phyloP scores from a whole-genome alignment of 1,284 basidiomycete genomes.

The Rhodotorula sp. region DNA sequence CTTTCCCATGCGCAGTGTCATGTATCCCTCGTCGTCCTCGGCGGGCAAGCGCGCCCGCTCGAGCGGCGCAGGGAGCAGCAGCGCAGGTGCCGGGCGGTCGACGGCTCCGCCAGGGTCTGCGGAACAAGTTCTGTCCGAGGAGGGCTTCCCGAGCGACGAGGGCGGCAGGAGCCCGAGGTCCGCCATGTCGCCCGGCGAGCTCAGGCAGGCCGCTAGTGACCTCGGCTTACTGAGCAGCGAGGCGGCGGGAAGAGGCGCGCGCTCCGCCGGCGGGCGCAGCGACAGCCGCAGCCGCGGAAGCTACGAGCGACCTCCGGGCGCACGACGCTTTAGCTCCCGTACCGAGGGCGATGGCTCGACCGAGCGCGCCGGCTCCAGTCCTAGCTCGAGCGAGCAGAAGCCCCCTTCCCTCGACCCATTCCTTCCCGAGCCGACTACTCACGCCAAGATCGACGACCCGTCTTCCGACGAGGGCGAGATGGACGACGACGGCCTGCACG shows the following conservation, averaged over 20 bases:
- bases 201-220: background rate
- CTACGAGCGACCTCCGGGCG: background rate
- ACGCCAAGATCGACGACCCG: constrained; percentile 26
- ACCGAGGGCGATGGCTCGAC: background rate
- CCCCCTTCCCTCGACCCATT: constrained; percentile 25
- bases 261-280: background rate
- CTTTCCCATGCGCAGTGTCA: constrained; percentile 32
- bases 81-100: background rate
- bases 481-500: background rate
- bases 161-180: background rate
- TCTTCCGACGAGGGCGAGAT: constrained; percentile 17
- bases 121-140: constrained; percentile 1
- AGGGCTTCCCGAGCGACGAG: constrained; percentile 6
- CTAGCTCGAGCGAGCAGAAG: constrained; percentile 3
- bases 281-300: background rate
- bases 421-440: constrained; percentile 28
- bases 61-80: background rate
- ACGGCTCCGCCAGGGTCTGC: background rate
- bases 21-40: constrained; percentile 20
- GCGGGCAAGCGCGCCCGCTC: background rate
- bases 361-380: background rate
- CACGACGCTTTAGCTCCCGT: constrained; percentile 9
- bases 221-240: background rate
- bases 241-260: background rate
- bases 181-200: background rate